Evolutionary conservation across 129 eudicot genomes (phyloP).

Genomic region (Ambrosia trifida): DNA sequence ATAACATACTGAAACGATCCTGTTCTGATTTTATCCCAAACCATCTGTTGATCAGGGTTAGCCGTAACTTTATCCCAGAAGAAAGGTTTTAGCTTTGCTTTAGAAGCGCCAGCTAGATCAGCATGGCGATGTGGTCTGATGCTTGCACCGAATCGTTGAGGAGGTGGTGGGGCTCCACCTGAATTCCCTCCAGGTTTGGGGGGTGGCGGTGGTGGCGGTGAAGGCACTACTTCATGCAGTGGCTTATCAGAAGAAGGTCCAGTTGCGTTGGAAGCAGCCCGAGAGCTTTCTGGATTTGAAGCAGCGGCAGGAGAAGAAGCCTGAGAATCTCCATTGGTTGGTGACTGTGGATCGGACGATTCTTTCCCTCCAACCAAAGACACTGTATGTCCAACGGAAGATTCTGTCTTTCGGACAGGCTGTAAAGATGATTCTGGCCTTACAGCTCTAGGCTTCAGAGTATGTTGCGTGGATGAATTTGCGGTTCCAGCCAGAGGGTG

Average conservation of each 20-base stretch:
- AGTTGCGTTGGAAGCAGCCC: constrained; percentile 24
- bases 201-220: constrained; percentile 39
- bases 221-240: constrained; percentile 20
- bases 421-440: constrained; percentile 39
- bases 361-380: constrained; percentile 30
- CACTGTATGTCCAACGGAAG: constrained; percentile 26
- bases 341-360: constrained; percentile 21
- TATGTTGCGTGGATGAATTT: constrained; percentile 26
- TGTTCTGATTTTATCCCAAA: constrained; percentile 58
- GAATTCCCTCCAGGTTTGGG: constrained; percentile 22
- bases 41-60: constrained; percentile 63
- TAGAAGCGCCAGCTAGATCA: constrained; percentile 36
- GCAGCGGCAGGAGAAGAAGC: constrained; percentile 28
- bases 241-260: constrained; percentile 29
- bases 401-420: constrained; percentile 24
- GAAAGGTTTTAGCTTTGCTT: constrained; percentile 61
- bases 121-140: constrained; percentile 38
- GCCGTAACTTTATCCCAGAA: constrained; percentile 71
- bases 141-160: constrained; percentile 59
- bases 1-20: constrained; percentile 73
- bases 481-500: constrained; percentile 28
- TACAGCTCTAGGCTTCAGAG: constrained; percentile 58
- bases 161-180: constrained; percentile 41
- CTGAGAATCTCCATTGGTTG: constrained; percentile 13
- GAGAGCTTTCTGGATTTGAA: constrained; percentile 19